Base-by-base conservation (phyloP, 441 rosid genomes). In the Adansonia gregorii region DNA sequence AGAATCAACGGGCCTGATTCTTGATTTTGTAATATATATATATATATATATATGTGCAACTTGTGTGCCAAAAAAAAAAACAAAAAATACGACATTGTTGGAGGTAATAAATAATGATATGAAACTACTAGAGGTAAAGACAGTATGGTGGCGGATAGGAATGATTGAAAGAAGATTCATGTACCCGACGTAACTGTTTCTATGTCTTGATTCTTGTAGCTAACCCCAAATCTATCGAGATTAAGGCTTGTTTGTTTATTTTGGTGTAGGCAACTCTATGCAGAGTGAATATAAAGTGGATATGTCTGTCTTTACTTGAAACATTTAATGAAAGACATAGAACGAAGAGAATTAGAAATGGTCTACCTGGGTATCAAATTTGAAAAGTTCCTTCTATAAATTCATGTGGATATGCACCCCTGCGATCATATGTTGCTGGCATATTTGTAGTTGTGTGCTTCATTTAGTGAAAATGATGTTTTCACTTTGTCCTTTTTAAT, bases 211-310 rank as follows among this genome's bases (percentile, higher is more conserved):
- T 61, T 31, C 67, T 24, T 27, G 46, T 65, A 61, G 43, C 39
- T 35, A 15, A 54, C 59, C 22, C 8, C 59, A 54, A 54, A 54
- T n/a, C n/a, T 54, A 54, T 54, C n/a, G n/a, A 7, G 58, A 54
- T 54, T 54, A n/a, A 54, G 58, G 58, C 58, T 54, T 54, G 20
- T 17, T 54, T 17, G 59, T 7, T 54, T 43, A 7, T 6, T 6
- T 43, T 15, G 59, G 17, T 4, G 14, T 48, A 7, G 39, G 41
- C 56, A 68, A 68, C 73, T 24, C 17, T 68, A 0, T 68, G 73
- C 75, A 17, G 49, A 72, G 65, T 70, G 61, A 27, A 52, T 49
- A 39, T 72, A 19, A 55, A 55, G 48, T 55, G 75, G 49, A 35
- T 39, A 55, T 55, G 24, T 27, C 61, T 27, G 65, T 72, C 64